Evolutionary conservation across 2,329 filamentous ascomycete genomes (phyloP).

Genomic region (Hirsutella thompsonii): DNA sequence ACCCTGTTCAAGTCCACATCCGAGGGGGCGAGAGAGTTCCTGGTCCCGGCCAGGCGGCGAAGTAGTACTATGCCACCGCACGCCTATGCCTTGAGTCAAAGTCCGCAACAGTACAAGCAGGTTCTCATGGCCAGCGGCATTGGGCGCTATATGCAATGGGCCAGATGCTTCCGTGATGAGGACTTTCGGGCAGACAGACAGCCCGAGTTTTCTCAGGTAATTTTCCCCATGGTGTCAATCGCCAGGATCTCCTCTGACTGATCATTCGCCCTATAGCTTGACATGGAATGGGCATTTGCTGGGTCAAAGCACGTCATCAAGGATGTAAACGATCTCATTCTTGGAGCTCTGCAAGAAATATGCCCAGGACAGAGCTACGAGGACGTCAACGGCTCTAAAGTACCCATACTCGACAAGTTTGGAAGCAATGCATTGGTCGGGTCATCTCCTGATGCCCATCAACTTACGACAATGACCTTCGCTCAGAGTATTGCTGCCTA

Average conservation of each 20-base stretch:
- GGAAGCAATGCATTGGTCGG: slow-evolving; percentile 3
- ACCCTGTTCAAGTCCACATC: slow-evolving; percentile 95
- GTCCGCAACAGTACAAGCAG: slow-evolving; percentile 97
- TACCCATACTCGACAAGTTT: slow-evolving; percentile 18
- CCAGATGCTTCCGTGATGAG: slow-evolving; percentile 89
- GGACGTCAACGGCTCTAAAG: slow-evolving; percentile 30
- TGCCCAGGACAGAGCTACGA: slow-evolving; percentile 43
- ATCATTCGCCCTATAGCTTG: slow-evolving; percentile 41
- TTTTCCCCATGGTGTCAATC: background rate
- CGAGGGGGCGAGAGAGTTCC: slow-evolving; percentile 86
- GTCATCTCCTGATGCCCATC: slow-evolving; percentile 13
- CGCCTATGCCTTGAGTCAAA: slow-evolving; percentile 88
- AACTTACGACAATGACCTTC: slow-evolving; percentile 22
- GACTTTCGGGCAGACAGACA: slow-evolving; percentile 86
- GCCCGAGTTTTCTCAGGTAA: slow-evolving; percentile 86
- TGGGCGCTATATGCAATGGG: slow-evolving; percentile 78
- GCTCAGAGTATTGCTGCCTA: slow-evolving; percentile 56
- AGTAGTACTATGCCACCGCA: slow-evolving; percentile 38
- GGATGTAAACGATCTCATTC: slow-evolving; percentile 22
- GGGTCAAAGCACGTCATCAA: slow-evolving; percentile 27
- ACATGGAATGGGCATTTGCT: slow-evolving; percentile 88
- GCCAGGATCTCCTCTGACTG: background rate
- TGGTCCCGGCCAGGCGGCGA: slow-evolving; percentile 64
- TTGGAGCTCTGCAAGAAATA: slow-evolving; percentile 15
- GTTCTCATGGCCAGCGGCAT: slow-evolving; percentile 89